Evolutionary conservation across 176 grass and related monocot genomes (phyloP), one percentile per base, ranked within the genome.

Genomic region (Ensete glaucum): DNA sequence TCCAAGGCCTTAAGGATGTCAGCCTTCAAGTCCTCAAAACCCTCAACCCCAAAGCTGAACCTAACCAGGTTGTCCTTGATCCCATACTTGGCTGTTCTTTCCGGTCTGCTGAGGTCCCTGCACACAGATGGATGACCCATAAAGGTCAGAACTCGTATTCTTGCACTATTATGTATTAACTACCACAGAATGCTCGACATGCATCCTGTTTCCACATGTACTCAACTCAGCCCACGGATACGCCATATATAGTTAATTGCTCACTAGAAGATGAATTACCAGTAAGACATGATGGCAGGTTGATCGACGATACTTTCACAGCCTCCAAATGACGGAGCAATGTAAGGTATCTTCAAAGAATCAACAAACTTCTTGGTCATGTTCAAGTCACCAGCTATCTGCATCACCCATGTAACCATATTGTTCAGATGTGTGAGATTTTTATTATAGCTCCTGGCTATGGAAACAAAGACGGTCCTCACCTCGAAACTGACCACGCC

Each of bases 401-500:
- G n/a, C 69, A 71, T 2, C 24, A 50, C 25, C 14, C 64, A 24
- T 9, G 15, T 24, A n/a, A 52, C 7, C 19, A 9, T 20, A 23
- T 17, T 65, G 10, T 1, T 76, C 34, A 43, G 34, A 6, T 43
- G 34, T 6, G 4, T 43, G 34, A 43, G 34, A 43, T 43, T 6
- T 43, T 43, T 43, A 43, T 43, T 43, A 43, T 43, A 43, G 34
- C 34, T 43, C 34, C 34, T 43, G 11, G 15, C 21, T 15, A 52
- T 9, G 12, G 3, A 63, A 52, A 52, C 1, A 26, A 73, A 21
- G 14, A 15, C 19, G 1, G 26, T 26, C 71, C 52, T 54, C 77
- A 94, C 95, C 95, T 99, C 95, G 82, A 99, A 99, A 85, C 95
- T 99, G 56, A 99, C 88, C 19, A 99, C 95, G 82, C 95, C 95